phyloP scores from a whole-genome alignment of 2,329 filamentous ascomycete species.

The Bipolaris oryzae region DNA sequence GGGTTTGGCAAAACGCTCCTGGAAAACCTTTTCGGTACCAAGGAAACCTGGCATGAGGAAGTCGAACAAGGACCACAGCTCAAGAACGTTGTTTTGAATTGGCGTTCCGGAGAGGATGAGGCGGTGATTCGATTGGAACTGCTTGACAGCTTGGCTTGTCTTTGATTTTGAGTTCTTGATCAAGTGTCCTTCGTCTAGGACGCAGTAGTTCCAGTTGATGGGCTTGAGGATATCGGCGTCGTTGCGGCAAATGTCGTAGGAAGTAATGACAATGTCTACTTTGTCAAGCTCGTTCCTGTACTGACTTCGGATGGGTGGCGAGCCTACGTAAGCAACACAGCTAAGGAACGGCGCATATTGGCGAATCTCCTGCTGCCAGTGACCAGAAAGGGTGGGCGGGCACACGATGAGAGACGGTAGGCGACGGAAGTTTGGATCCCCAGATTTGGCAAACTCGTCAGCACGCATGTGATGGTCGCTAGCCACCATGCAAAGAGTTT shows the following conservation, averaged over 20 bases:
- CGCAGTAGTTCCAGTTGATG: conserved; percentile 95
- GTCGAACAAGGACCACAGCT: conserved; percentile 97
- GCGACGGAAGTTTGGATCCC: conserved; percentile 75
- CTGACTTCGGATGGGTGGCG: conserved; percentile 77
- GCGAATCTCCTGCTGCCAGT: conserved; percentile 98
- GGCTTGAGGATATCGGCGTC: conserved; percentile 84
- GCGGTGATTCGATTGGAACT: conserved; percentile 86
- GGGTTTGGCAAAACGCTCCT: conserved; percentile 92
- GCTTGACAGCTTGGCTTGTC: conserved; percentile 91
- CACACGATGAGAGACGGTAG: conserved; percentile 94
- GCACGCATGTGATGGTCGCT: conserved; percentile 95
- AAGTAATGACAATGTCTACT: conserved; percentile 94
- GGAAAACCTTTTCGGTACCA: conserved; percentile 94
- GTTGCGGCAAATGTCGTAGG: conserved; percentile 97
- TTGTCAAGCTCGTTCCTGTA: conserved; percentile 72
- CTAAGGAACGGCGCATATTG: conserved; percentile 93
- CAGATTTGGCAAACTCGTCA: conserved; percentile 85
- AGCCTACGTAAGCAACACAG: conserved; percentile 88
- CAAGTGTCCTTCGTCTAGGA: conserved; percentile 94
- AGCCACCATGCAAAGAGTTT: conserved; percentile 96
- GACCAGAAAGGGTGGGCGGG: conserved; percentile 91
- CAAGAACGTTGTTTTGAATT: conserved; percentile 96
- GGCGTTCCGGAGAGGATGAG: conserved; percentile 96
- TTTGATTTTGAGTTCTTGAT: conserved; percentile 99
- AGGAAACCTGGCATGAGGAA: conserved; percentile 99